phyloP scores from a whole-genome alignment of 768 basidiomycete genomes.

The Tulasnella sp. region DNA sequence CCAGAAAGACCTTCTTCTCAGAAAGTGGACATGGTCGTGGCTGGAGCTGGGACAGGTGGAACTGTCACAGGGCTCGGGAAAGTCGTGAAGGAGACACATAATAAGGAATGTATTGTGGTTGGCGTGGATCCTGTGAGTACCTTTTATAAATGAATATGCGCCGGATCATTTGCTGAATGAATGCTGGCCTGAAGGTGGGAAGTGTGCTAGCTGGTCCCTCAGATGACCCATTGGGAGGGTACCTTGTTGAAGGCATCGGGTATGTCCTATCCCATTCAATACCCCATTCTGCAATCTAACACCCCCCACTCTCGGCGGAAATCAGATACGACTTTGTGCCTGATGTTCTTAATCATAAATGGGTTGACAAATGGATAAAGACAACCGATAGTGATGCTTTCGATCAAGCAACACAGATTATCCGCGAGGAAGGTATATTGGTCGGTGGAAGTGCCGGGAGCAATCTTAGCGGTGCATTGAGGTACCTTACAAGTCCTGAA shows the following conservation, averaged over 20 bases:
- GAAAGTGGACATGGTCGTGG: slow-evolving; percentile 70
- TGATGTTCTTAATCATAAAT: slow-evolving; percentile 60
- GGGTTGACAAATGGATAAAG: slow-evolving; percentile 78
- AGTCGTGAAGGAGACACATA: slow-evolving; percentile 67
- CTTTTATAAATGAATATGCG: neutral
- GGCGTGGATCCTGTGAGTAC: slow-evolving; percentile 75
- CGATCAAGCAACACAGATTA: slow-evolving; percentile 54
- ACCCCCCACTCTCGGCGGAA: neutral
- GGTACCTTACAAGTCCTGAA: slow-evolving; percentile 59
- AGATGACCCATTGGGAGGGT: slow-evolving; percentile 38
- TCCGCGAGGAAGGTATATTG: slow-evolving; percentile 75
- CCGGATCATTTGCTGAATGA: neutral
- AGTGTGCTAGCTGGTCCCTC: slow-evolving; percentile 68
- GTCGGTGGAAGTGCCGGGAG: slow-evolving; percentile 92
- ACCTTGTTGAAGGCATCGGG: slow-evolving; percentile 92
- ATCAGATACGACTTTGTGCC: slow-evolving; percentile 73
- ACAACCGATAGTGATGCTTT: slow-evolving; percentile 72
- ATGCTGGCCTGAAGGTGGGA: slow-evolving; percentile 45
- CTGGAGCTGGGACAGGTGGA: slow-evolving; percentile 88
- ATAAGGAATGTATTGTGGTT: slow-evolving; percentile 58
- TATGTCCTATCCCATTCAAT: slow-evolving; percentile 19
- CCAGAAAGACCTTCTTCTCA: slow-evolving; percentile 44
- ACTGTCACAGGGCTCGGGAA: slow-evolving; percentile 81
- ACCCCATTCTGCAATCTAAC: neutral
- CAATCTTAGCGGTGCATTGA: slow-evolving; percentile 59